Evolutionary conservation across 495 filamentous ascomycete genomes (phyloP), one percentile per base, ranked within the genome.

Genomic region (Aspergillus sclerotiicarbonarius): DNA sequence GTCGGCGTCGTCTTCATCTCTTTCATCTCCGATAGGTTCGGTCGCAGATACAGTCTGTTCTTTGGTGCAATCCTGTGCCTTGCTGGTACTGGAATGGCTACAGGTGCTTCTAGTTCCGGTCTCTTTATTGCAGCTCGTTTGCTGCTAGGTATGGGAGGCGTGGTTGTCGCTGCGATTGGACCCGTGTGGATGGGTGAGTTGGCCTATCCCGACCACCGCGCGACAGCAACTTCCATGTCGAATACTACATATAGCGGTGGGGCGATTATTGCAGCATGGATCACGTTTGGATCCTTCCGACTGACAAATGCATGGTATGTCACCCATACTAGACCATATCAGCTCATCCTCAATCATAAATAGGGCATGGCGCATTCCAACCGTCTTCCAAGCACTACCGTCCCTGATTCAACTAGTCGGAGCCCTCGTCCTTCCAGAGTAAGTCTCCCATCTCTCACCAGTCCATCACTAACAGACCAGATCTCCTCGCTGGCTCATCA

Each of bases 201-300:
- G 31, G 61, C 65, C 6, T 64, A 71, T 49, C 67, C 72, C 12
- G 30, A 54, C 15, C 71, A 76, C 8, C 63, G 68, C 9, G 67
- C 51, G 1, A 53, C 47, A 9, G 46, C 53, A 15, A 53, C 54
- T 20, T 58, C 62, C 32, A 77, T 87, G 31, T 87, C 84, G 66
- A 86, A 87, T 71, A 81, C 76, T 55, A 69, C 83, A 50, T 87
- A 82, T 82, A 83, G 85, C 67, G 71, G 81, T 6, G 85, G 85
- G 20, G 80, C 84, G 47, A 73, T 84, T 44, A 59, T 66, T 67
- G 67, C 63, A 2, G 58, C 53, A 25, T 82, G 79, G 64, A 29
- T 63, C 20, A 60, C 59, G 2, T 65, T 60, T 52, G 62, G 62
- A 18, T 46, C 62, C 2, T 67, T 64, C 48, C 61, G 64, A 20